Base-by-base conservation (phyloP, 805 yeast species). In the Naumovozyma castellii region DNA sequence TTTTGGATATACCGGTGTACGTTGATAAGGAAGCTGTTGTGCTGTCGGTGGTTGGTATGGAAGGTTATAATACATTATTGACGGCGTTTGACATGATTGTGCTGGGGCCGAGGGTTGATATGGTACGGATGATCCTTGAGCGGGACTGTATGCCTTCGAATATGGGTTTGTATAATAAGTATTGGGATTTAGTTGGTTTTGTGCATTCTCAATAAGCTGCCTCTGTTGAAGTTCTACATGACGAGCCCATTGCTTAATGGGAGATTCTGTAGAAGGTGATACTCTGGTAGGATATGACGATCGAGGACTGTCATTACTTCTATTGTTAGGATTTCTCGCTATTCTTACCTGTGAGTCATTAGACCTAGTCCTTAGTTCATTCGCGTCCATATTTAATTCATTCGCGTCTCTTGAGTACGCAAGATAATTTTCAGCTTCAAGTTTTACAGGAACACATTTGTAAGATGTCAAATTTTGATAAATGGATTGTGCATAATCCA, bases 401-500 rank as follows among this genome's bases (percentile, higher is more conserved):
- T 6, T 10, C 27, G 10, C 10, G 9, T 22, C 10, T 22, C 27
- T 22, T 22, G 27, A 22, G 10, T 22, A 22, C 27, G 27, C 27
- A 22, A 22, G 9, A 22, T 36, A 35, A 32, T 20, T 37, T 17
- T 41, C 38, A 33, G 51, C 52, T 36, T 48, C 53, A 16, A 54
- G 43, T 36, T 49, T 50, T 3, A 51, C 55, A 3, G 61, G 61
- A 3, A 56, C 56, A 40, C 59, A 55, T 32, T 49, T 53, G 45
- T 51, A 56, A 8, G 53, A 45, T 35, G 50, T 52, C 36, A 55
- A 37, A 34, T 50, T 53, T 19, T 56, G 57, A 39, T 56, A 56
- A n/a, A 56, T 46, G 25, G 53, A 48, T 37, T 53, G 53, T 3
- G 61, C 60, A 42, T 55, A 56, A 29, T 54, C 58, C 20, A 56